Evolutionary conservation across 257 asterid genomes (phyloP).

Genomic region (Nicotiana otophora): DNA sequence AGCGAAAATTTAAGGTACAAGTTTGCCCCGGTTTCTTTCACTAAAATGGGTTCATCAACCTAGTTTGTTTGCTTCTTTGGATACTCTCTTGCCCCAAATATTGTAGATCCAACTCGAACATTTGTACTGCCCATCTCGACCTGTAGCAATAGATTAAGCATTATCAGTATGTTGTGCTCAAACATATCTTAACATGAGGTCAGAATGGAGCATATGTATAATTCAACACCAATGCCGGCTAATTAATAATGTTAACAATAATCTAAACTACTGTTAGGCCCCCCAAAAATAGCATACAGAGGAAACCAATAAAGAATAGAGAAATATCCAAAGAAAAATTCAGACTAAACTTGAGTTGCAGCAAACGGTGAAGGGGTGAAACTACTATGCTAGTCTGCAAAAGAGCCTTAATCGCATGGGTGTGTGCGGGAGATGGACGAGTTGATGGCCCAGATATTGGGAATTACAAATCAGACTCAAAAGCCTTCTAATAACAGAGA

Average conservation of each 20-base stretch:
- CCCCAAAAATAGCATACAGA: not conserved
- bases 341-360: not conserved
- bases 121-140: slow-evolving; percentile 95
- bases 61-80: slow-evolving; percentile 40
- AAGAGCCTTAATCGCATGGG: not conserved
- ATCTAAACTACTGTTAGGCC: not conserved
- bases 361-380: not conserved
- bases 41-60: not conserved
- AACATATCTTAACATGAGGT: not conserved
- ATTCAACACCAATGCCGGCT: not conserved
- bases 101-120: slow-evolving; percentile 95
- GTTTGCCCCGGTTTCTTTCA: not conserved
- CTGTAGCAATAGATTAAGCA: slow-evolving; percentile 38
- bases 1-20: not conserved
- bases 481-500: not conserved
- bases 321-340: not conserved
- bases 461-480: not conserved
- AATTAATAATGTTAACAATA: not conserved
- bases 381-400: not conserved
- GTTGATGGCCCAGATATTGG: not conserved
- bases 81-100: slow-evolving; percentile 92
- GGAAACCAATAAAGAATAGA: not conserved
- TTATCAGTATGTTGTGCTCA: not conserved
- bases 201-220: not conserved
- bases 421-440: not conserved